Percentiles rank a stretch among this genome's conserved stretches.
phyloP scores from a whole-genome alignment of 1,139 yeast species.

The Pichia sp. region DNA sequence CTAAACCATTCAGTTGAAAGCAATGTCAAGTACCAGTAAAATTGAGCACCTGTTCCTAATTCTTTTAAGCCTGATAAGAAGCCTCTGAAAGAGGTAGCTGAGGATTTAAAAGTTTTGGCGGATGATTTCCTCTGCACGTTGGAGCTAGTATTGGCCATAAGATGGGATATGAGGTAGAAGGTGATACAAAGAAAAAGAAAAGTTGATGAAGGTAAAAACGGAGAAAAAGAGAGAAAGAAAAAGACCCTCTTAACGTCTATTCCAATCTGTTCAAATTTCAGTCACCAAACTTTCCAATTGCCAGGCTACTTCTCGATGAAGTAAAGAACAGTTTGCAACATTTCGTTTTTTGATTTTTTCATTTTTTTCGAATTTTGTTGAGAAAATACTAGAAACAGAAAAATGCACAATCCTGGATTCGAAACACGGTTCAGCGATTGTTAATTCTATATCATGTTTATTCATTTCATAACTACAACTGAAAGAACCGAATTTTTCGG shows the following conservation, averaged over 20 bases:
- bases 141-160: neutral
- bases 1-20: slow-evolving; percentile 36
- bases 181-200: neutral
- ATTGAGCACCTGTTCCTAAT: slow-evolving; percentile 36
- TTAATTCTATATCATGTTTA: neutral
- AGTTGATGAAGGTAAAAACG: neutral
- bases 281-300: neutral
- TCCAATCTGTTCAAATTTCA: no score
- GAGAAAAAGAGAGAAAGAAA: neutral
- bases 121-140: neutral
- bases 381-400: neutral
- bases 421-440: no score
- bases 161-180: neutral
- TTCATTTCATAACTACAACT: neutral
- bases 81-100: neutral
- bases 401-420: neutral
- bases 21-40: slow-evolving; percentile 51
- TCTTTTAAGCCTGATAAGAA: slow-evolving; percentile 10
- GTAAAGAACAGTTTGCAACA: neutral
- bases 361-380: no score
- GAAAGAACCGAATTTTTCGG: neutral
- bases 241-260: no score
- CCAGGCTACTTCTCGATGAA: neutral
- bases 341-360: neutral
- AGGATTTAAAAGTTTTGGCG: neutral